Evolutionary conservation across 306 rosid species (phyloP).

Genomic region (Phaseolus lunatus): DNA sequence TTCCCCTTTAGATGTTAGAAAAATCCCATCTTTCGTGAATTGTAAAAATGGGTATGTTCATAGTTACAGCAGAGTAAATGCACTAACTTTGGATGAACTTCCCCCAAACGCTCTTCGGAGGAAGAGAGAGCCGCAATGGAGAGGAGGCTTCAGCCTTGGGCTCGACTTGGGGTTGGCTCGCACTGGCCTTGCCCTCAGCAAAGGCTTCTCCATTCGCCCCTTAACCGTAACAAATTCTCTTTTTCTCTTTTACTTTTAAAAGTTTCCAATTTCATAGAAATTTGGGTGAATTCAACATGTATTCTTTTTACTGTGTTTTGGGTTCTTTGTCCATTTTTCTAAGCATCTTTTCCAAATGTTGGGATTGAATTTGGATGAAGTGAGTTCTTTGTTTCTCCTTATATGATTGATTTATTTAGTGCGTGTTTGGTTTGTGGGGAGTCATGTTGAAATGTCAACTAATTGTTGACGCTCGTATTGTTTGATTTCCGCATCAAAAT

Average conservation of each 20-base stretch:
- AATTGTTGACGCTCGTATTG: no score
- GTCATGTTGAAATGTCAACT: no score
- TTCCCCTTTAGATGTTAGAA: not conserved
- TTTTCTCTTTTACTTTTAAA: not conserved
- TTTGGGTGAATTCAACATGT: not conserved
- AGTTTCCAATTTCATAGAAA: not conserved
- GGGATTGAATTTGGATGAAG: not conserved
- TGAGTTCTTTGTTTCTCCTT: not conserved
- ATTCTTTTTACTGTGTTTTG: not conserved
- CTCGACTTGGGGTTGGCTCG: conserved; percentile 86
- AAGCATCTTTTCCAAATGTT: not conserved
- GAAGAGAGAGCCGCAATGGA: conserved; percentile 72
- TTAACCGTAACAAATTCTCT: conserved; percentile 57
- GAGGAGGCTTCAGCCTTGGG: conserved; percentile 91
- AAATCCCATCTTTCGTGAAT: conserved; percentile 21
- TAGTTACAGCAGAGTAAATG: conserved; percentile 13
- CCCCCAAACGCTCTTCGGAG: conserved; percentile 83
- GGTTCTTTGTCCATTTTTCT: not conserved
- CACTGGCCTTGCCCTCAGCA: conserved; percentile 87
- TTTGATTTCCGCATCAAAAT: no score
- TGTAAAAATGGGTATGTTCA: not conserved
- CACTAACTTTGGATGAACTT: conserved; percentile 54
- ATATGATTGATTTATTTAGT: not conserved
- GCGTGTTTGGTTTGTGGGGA: no score
- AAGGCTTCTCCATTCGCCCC: conserved; percentile 84